Percentiles rank a stretch among this genome's conserved stretches.
phyloP scores from a whole-genome alignment of 495 filamentous ascomycete genomes.

The Emericellopsis terricola region DNA sequence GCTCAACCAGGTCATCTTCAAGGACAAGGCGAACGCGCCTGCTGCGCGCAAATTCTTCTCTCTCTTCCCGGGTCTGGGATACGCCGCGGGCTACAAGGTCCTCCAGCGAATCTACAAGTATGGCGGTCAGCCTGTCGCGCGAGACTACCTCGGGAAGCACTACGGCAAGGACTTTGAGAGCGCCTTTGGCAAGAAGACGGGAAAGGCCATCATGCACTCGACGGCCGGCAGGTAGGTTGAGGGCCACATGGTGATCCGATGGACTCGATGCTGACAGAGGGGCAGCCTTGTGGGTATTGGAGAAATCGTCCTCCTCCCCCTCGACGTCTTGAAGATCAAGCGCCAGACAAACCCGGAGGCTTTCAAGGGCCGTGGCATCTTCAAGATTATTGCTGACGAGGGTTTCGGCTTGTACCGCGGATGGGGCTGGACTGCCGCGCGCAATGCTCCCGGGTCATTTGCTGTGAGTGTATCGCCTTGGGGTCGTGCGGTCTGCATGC shows the following conservation, averaged over 20 bases:
- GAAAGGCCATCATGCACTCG: constrained; percentile 96
- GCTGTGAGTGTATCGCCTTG: constrained; percentile 46
- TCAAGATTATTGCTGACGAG: constrained; percentile 82
- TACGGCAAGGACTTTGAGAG: constrained; percentile 68
- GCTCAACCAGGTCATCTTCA: constrained; percentile 86
- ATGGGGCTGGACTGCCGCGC: constrained; percentile 92
- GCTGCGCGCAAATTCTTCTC: constrained; percentile 71
- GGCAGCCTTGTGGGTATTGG: constrained; percentile 82
- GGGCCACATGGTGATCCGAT: not conserved
- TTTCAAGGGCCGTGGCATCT: constrained; percentile 81
- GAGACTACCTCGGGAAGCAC: constrained; percentile 75
- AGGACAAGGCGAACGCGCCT: constrained; percentile 60
- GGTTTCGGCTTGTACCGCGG: constrained; percentile 92
- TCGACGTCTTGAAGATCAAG: constrained; percentile 99
- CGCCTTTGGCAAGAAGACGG: constrained; percentile 86
- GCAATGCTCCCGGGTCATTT: constrained; percentile 94
- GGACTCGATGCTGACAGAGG: not conserved
- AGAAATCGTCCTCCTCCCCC: constrained; percentile 84
- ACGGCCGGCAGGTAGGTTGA: constrained; percentile 65
- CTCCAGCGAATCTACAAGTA: constrained; percentile 98
- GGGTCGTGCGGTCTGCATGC: too few species aligned
- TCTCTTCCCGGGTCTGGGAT: constrained; percentile 89
- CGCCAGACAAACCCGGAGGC: constrained; percentile 98
- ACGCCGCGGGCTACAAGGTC: constrained; percentile 94
- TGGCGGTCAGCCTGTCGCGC: constrained; percentile 87